Percentiles rank a stretch among this genome's conserved stretches.
phyloP scores from a whole-genome alignment of 495 filamentous ascomycete species.

The Penicillium verhagenii region DNA sequence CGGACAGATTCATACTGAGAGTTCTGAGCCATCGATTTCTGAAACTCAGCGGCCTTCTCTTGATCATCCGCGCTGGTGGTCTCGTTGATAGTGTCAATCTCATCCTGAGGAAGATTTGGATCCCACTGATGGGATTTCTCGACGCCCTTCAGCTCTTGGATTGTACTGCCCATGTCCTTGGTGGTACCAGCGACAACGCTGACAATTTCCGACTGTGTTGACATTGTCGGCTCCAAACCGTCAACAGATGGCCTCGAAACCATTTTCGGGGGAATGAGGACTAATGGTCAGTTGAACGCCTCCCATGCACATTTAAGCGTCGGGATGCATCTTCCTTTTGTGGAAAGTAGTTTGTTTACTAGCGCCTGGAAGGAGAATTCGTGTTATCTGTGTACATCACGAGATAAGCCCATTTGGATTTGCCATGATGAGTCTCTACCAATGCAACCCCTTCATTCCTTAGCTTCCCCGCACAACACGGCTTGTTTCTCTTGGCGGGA shows the following conservation, averaged over 20 bases:
- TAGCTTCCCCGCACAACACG: not conserved
- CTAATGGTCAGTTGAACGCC: not conserved
- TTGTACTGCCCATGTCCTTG: constrained; percentile 1
- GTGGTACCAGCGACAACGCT: not conserved
- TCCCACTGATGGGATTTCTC: constrained; percentile 22
- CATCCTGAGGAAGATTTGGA: constrained; percentile 19
- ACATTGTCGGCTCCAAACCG: not conserved
- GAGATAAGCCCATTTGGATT: not conserved
- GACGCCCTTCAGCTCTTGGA: constrained; percentile 11
- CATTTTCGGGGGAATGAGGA: not conserved
- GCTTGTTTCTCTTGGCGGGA: not conserved
- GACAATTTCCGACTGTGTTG: not conserved
- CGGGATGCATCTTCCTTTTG: not conserved
- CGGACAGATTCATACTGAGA: constrained; percentile 24
- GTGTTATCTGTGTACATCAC: not conserved
- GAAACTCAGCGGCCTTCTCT: constrained; percentile 16
- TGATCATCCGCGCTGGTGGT: constrained; percentile 11
- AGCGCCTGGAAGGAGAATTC: too few species aligned
- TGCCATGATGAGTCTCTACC: not conserved
- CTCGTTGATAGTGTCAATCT: constrained; percentile 18
- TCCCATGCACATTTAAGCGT: not conserved
- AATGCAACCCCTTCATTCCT: constrained; percentile 6
- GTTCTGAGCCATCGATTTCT: constrained; percentile 15
- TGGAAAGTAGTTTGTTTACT: not conserved
- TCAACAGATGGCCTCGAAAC: not conserved